These are phyloP conservation scores for Turritis glabra DNA, from an alignment of 345 rosid species.

Conservation along the genomic window DNA sequence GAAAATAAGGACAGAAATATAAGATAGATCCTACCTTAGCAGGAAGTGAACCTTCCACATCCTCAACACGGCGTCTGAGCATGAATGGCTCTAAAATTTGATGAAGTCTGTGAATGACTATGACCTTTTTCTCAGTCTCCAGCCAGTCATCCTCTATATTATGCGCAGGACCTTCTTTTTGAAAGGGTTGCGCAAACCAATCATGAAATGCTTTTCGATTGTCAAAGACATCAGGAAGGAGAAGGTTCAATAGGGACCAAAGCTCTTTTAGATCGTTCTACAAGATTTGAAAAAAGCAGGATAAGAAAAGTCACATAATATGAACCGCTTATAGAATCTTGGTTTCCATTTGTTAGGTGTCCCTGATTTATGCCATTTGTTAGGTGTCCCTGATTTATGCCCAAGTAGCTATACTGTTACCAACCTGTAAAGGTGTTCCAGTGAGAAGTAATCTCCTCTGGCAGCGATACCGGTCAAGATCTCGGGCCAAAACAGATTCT, in stretches of 20 bases:
- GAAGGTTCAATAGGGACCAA: constrained; percentile 98
- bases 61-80: constrained; percentile 99
- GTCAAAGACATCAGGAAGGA: constrained; percentile 99
- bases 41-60: constrained; percentile 99
- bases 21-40: constrained; percentile 70
- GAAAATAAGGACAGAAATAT: constrained; percentile 8
- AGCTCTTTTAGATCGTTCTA: constrained; percentile 99
- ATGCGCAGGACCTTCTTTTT: constrained; percentile 77
- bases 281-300: constrained; percentile 25
- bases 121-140: constrained; percentile 99
- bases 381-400: constrained; percentile 4
- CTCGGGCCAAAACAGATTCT: constrained; percentile 99
- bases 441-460: constrained; percentile 99
- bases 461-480: constrained; percentile 98
- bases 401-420: constrained; percentile 36
- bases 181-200: constrained; percentile 99
- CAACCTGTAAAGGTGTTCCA: constrained; percentile 98
- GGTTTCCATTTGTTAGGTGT: constrained; percentile 19
- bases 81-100: constrained; percentile 99
- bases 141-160: constrained; percentile 99
- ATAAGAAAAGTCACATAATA: constrained; percentile 16
- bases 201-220: constrained; percentile 99
- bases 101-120: constrained; percentile 97
- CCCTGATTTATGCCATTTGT: constrained; percentile 1
- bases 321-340: constrained; percentile 13